Evolutionary conservation across 495 filamentous ascomycete genomes (phyloP), one percentile per base, ranked within the genome.

Genomic region (Cetradonia linearis): DNA sequence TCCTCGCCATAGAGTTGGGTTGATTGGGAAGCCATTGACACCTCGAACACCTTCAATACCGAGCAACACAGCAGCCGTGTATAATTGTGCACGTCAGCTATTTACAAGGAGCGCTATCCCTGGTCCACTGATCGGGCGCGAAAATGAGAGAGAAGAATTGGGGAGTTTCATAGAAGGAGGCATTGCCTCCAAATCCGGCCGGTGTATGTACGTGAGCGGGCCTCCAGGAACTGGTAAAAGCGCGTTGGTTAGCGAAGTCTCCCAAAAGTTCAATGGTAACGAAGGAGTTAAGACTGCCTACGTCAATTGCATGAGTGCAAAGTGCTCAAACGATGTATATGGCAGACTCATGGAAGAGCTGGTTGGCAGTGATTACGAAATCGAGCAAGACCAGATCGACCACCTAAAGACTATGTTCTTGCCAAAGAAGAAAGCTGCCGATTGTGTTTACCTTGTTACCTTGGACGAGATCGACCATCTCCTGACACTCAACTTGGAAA

Each of bases 211-310:
- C 69, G 84, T 99, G 64, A 96, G 90, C 65, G 93, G 93, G 0
- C 93, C 93, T 33, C 93, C 93, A 2, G 93, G 93, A 1, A 97
- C 94, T 5, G 93, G 93, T 8, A 99, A 99, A 72, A 96, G 91
- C 70, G 94, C 93, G 5, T 81, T 96, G 72, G 82, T 96, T 55
- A 81, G 83, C 58, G 86, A 95, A 65, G 80, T 96, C 33, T 87
- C 85, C 55, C 73, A 79, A 44, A 77, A 83, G 36, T 63, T 85
- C 27, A 74, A 80, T 40, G 69, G 70, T 42, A 72, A 65, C 2
- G 67, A 70, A 5, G 69, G 71, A 13, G 72, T 90, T 54, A 84
- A 82, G 66, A 82, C 82, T 46, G 81, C 83, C 3, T 90, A 91
- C 68, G 74, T 99, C 75, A 99, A 99, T 66, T 99, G 93, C 71